These are phyloP conservation scores for Aspergillus neotritici DNA, from an alignment of 2,329 filamentous ascomycete species.

Conservation along the genomic window DNA sequence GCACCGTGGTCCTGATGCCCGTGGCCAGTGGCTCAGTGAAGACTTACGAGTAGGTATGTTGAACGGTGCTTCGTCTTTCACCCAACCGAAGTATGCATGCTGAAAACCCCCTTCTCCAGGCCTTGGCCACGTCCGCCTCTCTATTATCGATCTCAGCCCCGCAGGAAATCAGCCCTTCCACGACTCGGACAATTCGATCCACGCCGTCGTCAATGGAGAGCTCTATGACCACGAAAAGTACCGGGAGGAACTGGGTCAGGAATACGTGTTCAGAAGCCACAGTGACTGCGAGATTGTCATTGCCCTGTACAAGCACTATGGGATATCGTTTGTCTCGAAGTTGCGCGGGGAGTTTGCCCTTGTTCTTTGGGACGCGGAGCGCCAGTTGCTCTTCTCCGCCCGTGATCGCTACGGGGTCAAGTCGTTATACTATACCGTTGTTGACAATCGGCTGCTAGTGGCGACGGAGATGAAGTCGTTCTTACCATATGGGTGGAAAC, in stretches of 20 bases:
- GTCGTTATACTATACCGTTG: constrained; percentile 49
- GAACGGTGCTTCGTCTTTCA: constrained; percentile 21
- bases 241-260: constrained; percentile 32
- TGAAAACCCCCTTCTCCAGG: constrained; percentile 19
- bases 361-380: constrained; percentile 46
- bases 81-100: too few relatives aligned
- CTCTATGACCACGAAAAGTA: constrained; percentile 52
- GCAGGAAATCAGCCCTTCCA: constrained; percentile 47
- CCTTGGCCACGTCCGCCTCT: constrained; percentile 48
- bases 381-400: constrained; percentile 42
- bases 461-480: constrained; percentile 54
- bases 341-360: constrained; percentile 53
- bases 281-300: constrained; percentile 51
- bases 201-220: constrained; percentile 57
- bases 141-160: constrained; percentile 49
- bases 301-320: constrained; percentile 49
- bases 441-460: constrained; percentile 40
- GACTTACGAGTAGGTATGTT: too few relatives aligned
- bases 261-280: constrained; percentile 43
- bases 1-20: constrained; percentile 45
- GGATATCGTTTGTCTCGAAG: constrained; percentile 42
- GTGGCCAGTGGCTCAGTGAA: constrained; percentile 42
- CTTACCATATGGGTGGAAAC: constrained; percentile 46
- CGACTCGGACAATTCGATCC: constrained; percentile 36
- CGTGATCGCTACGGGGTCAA: constrained; percentile 55